Conservation (phyloP, 2,329 filamentous ascomycete species). For the Zymoseptoria pseudotritici region DNA sequence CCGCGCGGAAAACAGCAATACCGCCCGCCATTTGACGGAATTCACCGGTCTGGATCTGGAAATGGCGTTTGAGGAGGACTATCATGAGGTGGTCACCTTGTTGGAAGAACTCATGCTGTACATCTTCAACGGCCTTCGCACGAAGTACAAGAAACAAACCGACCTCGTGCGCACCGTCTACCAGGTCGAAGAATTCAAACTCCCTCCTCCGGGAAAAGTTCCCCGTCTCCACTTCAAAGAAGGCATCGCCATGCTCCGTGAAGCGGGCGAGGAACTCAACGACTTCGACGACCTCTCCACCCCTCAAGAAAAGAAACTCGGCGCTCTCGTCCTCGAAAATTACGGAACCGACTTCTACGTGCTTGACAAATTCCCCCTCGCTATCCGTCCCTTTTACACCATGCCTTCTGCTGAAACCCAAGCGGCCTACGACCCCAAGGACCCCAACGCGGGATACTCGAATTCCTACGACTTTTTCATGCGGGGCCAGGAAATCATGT, state of each 20-base stretch:
- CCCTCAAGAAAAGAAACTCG: constrained; percentile 81
- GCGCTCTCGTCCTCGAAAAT: constrained; percentile 76
- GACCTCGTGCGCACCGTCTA: constrained; percentile 66
- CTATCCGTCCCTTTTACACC: constrained; percentile 85
- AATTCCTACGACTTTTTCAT: constrained; percentile 67
- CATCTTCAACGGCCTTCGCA: constrained; percentile 69
- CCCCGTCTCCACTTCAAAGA: constrained; percentile 71
- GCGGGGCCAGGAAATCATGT: constrained; percentile 63
- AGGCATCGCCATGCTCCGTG: constrained; percentile 67
- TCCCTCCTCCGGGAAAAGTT: constrained; percentile 66
- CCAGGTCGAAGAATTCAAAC: constrained; percentile 68
- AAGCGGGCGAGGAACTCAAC: constrained; percentile 66
- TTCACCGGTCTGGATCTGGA: constrained; percentile 85
- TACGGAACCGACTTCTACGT: constrained; percentile 95
- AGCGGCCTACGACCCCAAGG: constrained; percentile 34
- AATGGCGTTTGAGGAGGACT: constrained; percentile 76
- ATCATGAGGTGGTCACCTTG: constrained; percentile 65
- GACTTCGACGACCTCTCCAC: constrained; percentile 76
- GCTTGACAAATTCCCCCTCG: constrained; percentile 90
- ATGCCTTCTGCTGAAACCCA: constrained; percentile 65
- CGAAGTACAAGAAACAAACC: constrained; percentile 62
- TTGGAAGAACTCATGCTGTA: constrained; percentile 67
- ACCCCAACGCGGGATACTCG: constrained; percentile 46
- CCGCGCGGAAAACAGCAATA: constrained; percentile 80
- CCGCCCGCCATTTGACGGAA: constrained; percentile 77